A percentile compares a stretch with the other conserved stretches of the same genome.
Evolutionary conservation across 1,139 yeast species (phyloP).

Genomic region (Yamadazyma epiphylla): DNA sequence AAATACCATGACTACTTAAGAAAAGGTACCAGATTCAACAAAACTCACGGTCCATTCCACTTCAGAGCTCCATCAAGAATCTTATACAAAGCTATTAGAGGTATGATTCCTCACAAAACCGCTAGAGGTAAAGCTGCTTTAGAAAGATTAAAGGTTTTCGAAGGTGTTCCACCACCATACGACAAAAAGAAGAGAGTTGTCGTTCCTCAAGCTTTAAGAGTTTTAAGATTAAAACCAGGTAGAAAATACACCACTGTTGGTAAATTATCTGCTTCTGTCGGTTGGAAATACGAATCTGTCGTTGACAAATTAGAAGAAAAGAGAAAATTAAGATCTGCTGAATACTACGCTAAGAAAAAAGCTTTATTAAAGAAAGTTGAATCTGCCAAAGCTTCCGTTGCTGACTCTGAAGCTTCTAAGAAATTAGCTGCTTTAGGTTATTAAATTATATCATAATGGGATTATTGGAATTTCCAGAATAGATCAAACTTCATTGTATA

Average conservation of each 20-base stretch:
- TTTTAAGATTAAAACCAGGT: conserved; percentile 98
- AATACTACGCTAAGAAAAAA: conserved; percentile 97
- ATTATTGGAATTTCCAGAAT: not conserved
- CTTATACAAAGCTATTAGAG: conserved; percentile 99
- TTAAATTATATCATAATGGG: conserved; percentile 31
- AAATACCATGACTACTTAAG: conserved; percentile 99
- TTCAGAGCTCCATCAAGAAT: conserved; percentile 99
- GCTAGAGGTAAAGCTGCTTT: conserved; percentile 99
- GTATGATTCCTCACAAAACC: conserved; percentile 99
- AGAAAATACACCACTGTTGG: conserved; percentile 99
- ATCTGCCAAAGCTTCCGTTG: conserved; percentile 79
- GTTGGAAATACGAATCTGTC: conserved; percentile 99
- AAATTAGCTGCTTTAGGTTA: conserved; percentile 79
- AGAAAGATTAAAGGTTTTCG: conserved; percentile 98
- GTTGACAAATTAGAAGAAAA: conserved; percentile 98
- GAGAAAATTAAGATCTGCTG: conserved; percentile 99
- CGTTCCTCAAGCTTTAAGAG: conserved; percentile 99
- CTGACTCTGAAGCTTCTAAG: conserved; percentile 70
- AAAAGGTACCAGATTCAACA: conserved; percentile 98
- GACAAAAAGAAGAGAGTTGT: conserved; percentile 99
- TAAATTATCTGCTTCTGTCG: conserved; percentile 93
- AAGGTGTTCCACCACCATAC: conserved; percentile 99
- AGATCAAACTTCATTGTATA: not conserved
- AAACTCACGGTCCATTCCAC: conserved; percentile 99
- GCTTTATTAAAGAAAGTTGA: conserved; percentile 90